Conservation (phyloP, 2,329 filamentous ascomycete genomes). For the Beauveria scarabaeidicola region DNA sequence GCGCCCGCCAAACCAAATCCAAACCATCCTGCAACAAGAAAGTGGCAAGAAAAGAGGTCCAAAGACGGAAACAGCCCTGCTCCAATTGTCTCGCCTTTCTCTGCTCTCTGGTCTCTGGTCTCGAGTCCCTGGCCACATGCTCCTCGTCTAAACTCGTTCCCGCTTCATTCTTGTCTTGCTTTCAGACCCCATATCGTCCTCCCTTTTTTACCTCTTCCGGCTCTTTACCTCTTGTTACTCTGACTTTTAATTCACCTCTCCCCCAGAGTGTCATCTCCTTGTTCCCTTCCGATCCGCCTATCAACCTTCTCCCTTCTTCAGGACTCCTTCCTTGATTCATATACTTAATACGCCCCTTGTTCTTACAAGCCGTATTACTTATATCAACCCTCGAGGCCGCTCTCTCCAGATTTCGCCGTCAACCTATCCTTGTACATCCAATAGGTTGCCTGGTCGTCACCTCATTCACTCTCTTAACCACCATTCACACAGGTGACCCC, state of each 20-base stretch:
- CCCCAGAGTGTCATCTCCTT: conserved; percentile 3
- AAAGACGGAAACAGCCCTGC: background rate
- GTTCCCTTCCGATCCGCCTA: background rate
- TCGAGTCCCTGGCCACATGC: conserved; percentile 9
- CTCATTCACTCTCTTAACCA: conserved; percentile 7
- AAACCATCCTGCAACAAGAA: background rate
- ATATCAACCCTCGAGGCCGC: background rate
- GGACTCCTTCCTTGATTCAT: conserved; percentile 2
- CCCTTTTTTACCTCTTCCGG: conserved; percentile 4
- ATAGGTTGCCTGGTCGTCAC: background rate
- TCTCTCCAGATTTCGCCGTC: background rate
- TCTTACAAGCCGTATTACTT: background rate
- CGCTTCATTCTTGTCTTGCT: conserved; percentile 3
- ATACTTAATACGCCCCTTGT: conserved; percentile 4
- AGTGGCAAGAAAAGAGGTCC: no score
- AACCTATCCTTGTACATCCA: background rate
- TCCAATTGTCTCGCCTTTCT: background rate
- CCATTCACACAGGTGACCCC: background rate
- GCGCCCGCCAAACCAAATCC: background rate
- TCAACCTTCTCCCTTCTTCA: conserved; percentile 1
- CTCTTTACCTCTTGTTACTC: background rate
- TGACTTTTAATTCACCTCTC: conserved; percentile 3
- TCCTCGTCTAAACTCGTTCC: background rate
- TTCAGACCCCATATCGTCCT: conserved; percentile 2
- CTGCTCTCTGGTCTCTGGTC: background rate